Conservation (phyloP, 75 land plant species). For the Sequoia sempervirens region DNA sequence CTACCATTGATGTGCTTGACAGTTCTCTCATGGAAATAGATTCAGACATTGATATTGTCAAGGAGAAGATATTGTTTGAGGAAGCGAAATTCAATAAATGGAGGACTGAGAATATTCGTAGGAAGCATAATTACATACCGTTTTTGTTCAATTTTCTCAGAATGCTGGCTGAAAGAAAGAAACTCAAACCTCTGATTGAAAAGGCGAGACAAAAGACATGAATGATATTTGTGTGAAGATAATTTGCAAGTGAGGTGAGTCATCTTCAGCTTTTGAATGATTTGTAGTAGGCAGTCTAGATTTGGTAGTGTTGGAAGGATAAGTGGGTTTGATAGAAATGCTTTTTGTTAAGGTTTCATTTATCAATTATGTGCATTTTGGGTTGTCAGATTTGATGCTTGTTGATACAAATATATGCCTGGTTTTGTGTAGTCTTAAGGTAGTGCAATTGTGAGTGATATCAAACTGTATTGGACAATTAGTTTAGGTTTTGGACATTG, state of each 20-base stretch:
- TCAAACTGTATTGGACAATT: neutral
- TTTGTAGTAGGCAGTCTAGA: neutral
- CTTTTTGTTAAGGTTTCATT: neutral
- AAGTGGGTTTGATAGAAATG: neutral
- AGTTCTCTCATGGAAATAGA: constrained; percentile 61
- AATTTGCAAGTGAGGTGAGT: neutral
- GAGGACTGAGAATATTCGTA: constrained; percentile 91
- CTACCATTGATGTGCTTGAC: constrained; percentile 39
- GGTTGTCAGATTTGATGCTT: neutral
- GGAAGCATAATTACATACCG: constrained; percentile 98
- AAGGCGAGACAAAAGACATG: constrained; percentile 88
- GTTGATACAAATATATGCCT: neutral
- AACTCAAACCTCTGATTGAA: constrained; percentile 94
- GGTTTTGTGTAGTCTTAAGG: neutral
- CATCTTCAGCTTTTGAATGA: neutral
- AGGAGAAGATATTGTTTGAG: constrained; percentile 80
- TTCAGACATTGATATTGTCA: constrained; percentile 58
- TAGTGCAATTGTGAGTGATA: neutral
- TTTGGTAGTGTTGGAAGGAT: neutral
- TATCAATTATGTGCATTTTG: neutral
- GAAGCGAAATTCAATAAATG: constrained; percentile 98
- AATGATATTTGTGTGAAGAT: constrained; percentile 1
- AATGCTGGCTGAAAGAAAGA: constrained; percentile 95
- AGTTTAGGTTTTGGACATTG: neutral
- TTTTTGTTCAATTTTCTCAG: constrained; percentile 94